Base-by-base conservation (phyloP, 2,329 filamentous ascomycete species). In the Apiospora hydei region DNA sequence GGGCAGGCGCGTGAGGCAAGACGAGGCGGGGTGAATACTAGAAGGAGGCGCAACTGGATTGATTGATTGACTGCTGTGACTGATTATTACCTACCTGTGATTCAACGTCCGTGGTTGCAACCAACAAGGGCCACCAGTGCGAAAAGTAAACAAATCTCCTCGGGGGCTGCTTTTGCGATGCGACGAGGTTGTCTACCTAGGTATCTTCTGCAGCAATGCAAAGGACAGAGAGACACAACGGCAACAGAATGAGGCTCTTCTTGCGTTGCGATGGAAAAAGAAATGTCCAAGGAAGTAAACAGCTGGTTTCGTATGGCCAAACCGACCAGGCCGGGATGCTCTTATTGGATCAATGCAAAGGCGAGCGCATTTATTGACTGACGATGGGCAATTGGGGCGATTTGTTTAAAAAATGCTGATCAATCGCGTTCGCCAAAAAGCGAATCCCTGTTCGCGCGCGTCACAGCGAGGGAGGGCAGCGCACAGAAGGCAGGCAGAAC, bases 391-490 rank as follows among this genome's bases (percentile, higher is more conserved):
- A 34, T 34, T 57, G 68, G 46, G 68, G 46, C 68, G 68, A 53
- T 69, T 69, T 57, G 47, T 10, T 57, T n/a, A 69, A 69, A 69
- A 53, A 69, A 69, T 57, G 68, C 47, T 57, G 68, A 69, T 69
- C 68, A 69, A 69, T 69, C 68, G 68, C 68, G 68, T 30, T 69
- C 68, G 68, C 68, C 47, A 69, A 69, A 68, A 64, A 38, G 24
- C 24, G 10, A n/a, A 69, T 57, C 68, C 68, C 68, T 69, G 68
- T 38, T 26, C 68, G 47, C 68, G 68, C 68, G 68, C 68, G 68
- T 69, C 68, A 69, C 68, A 26, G 49, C 18, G 47, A 57, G 57
- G 8, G 34, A 64, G 30, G n/a, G 21, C 26, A n/a, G 57, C 57
- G 18, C 57, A 64, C 24, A 64, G 41, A n/a, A 34, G 2, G n/a